A percentile compares a stretch with the other conserved stretches of the same genome.
Conservation (phyloP, 345 rosid genomes). For the sweet orange (Citrus sinensis) region DNA sequence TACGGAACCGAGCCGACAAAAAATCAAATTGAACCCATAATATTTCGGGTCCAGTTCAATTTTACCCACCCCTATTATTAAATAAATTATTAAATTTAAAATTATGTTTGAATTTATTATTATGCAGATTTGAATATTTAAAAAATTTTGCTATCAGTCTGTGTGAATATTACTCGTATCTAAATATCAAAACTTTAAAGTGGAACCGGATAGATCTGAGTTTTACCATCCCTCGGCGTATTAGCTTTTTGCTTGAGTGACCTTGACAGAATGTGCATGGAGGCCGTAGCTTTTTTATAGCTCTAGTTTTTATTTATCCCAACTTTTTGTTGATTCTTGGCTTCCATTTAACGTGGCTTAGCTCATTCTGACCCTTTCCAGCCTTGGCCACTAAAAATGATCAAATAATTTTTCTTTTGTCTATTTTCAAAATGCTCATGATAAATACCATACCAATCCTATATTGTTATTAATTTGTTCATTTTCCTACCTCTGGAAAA, state of each 20-base stretch:
- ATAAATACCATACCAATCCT: not conserved
- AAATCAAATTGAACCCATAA: accelerated
- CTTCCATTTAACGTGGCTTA: not conserved
- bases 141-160: too few relatives aligned
- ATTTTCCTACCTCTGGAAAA: too few relatives aligned
- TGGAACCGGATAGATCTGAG: too few relatives aligned
- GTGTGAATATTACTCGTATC: too few relatives aligned
- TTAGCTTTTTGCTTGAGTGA: too few relatives aligned
- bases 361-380: not conserved
- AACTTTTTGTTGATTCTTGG: not conserved
- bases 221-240: too few relatives aligned
- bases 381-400: not conserved
- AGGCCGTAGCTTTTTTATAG: not conserved
- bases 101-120: too few relatives aligned
- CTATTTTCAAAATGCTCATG: not conserved
- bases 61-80: too few relatives aligned
- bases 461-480: not conserved
- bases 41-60: accelerated
- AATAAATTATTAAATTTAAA: too few relatives aligned
- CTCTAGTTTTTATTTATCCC: too few relatives aligned
- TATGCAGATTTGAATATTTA: too few relatives aligned
- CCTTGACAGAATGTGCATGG: not conserved
- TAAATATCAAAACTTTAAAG: too few relatives aligned
- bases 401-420: not conserved
- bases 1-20: accelerated